These are phyloP conservation scores for Adansonia digitata DNA, from an alignment of 345 rosid species.

Conservation along the genomic window DNA sequence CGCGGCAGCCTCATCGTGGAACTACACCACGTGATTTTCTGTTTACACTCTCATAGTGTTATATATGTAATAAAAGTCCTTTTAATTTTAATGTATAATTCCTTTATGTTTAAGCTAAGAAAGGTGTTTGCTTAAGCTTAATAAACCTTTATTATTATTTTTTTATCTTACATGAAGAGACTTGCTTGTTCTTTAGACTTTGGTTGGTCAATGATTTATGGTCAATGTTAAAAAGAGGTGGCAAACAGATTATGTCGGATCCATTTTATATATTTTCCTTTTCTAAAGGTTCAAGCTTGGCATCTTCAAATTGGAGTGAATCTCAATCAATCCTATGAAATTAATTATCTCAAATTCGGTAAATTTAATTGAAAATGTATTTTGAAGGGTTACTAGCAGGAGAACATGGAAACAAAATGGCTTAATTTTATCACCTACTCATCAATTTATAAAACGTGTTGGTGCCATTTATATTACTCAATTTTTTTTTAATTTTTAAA, in stretches of 20 bases:
- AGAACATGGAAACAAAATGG: too few relatives aligned
- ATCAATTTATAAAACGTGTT: too few relatives aligned
- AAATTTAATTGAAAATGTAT: background rate
- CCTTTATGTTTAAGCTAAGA: background rate
- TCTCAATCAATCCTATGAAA: background rate
- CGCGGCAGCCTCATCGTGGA: background rate
- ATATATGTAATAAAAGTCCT: too few relatives aligned
- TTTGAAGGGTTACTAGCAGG: too few relatives aligned
- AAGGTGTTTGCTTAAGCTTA: background rate
- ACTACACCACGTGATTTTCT: slow-evolving; percentile 20
- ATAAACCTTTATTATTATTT: background rate
- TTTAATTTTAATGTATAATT: background rate
- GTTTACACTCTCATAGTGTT: too few relatives aligned
- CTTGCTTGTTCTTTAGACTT: too few relatives aligned
- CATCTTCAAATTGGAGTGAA: background rate
- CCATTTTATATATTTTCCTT: background rate
- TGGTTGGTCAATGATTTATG: background rate
- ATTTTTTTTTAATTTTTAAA: too few relatives aligned
- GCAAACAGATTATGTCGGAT: background rate
- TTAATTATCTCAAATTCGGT: background rate
- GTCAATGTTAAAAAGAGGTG: background rate
- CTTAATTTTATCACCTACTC: too few relatives aligned
- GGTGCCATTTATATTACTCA: too few relatives aligned
- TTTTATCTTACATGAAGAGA: too few relatives aligned
- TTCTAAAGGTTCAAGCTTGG: background rate